Base-by-base conservation (phyloP, 805 yeast genomes). In the Kregervanrija fluxuum region DNA sequence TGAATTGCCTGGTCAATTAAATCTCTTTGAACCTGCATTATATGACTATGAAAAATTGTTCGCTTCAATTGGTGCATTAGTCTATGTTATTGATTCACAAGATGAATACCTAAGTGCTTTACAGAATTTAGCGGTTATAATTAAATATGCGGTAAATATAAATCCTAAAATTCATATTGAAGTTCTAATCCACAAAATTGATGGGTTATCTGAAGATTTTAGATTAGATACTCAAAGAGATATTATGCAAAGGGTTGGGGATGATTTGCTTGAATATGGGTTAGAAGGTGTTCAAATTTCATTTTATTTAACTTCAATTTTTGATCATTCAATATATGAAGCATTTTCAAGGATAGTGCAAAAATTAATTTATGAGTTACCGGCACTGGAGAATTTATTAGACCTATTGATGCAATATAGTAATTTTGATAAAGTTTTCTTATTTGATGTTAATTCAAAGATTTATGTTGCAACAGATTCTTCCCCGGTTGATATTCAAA, bases 401-500 rank as follows among this genome's bases (percentile, higher is more conserved):
- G 96, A 93, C 62, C 79, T 87, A 51, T 68, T 93, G 48, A 90
- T 91, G 52, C 89, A 86, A 50, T 93, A 89, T 59, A 83, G 90
- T 11, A 85, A 85, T 22, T 84, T 93, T 49, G 99, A 93, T 53
- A 93, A 93, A 67, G 91, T 93, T 14, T 93, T 90, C 56, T 62
- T 93, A 46, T 91, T 93, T 56, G 99, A 93, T 60, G 79, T 91
- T 22, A 85, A 86, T 57, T 85, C 96, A 13, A 93, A 93, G 61
- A 86, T 93, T 15, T 93, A 91, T 60, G 89, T 91, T 40, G 96
- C 97, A 5, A 91, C 98, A 0, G 99, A 93, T 62, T 85, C 96
- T 0, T 81, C 90, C 2, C 97, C 98, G 0, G 96, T 91, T 35
- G 98, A 91, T 65, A 84, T 88, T 35, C 95, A 89, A 58, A 86